Percentiles rank a stretch among this genome's conserved stretches.
Evolutionary conservation across 129 eudicot genomes (phyloP).

Genomic region (Helianthus annuus): DNA sequence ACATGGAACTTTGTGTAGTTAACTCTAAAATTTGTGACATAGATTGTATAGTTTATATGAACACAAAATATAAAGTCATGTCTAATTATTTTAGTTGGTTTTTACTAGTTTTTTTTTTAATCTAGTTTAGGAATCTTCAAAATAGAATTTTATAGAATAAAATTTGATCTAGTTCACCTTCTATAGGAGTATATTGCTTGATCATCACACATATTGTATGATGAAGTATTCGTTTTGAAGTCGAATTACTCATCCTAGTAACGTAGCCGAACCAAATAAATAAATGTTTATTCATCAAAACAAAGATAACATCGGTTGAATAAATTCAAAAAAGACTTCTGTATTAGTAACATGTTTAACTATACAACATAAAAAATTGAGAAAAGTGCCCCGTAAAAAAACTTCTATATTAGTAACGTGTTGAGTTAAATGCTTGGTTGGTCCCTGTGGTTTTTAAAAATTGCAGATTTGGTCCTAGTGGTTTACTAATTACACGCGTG

Average conservation of each 20-base stretch:
- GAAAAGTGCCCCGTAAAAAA: no score
- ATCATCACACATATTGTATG: slow-evolving; percentile 18
- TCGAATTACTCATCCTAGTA: slow-evolving; percentile 3
- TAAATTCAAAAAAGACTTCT: not conserved
- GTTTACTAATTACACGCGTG: no score
- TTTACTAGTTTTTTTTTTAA: no score
- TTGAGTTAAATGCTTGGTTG: no score
- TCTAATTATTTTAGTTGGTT: not conserved
- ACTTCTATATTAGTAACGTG: no score
- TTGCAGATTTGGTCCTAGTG: no score
- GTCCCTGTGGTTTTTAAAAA: no score
- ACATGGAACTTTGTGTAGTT: no score
- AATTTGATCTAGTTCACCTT: not conserved
- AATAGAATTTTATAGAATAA: not conserved
- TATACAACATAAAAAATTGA: not conserved
- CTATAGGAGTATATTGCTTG: not conserved
- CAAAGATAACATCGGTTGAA: not conserved
- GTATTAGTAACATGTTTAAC: no score
- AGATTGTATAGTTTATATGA: not conserved
- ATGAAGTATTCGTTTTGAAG: slow-evolving; percentile 7
- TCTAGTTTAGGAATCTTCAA: not conserved
- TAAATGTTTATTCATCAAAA: not conserved
- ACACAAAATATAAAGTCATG: not conserved
- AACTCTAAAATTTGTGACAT: not conserved
- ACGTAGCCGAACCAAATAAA: not conserved